A percentile compares a stretch with the other conserved stretches of the same genome.
Evolutionary conservation across 805 yeast species (phyloP).

Genomic region (Priceomyces melissophilus): DNA sequence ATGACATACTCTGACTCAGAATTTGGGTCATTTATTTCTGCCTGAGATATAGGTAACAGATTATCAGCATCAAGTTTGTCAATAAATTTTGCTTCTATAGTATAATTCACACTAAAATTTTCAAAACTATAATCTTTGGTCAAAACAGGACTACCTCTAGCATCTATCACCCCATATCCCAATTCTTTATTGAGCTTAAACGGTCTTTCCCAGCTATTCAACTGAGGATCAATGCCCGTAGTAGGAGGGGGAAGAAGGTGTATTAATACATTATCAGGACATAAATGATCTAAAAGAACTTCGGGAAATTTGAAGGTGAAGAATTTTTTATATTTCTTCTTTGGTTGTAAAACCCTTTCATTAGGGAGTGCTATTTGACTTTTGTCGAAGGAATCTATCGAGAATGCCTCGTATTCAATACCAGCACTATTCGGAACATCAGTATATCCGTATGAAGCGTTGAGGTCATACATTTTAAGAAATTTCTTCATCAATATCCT

Average conservation of each 20-base stretch:
- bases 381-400: conserved; percentile 45
- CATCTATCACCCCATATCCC: conserved; percentile 54
- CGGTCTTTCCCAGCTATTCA: conserved; percentile 29
- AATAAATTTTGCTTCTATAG: conserved; percentile 53
- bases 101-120: conserved; percentile 46
- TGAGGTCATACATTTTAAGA: conserved; percentile 57
- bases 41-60: conserved; percentile 26
- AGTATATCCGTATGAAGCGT: conserved; percentile 51
- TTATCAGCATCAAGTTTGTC: conserved; percentile 39
- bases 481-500: conserved; percentile 46
- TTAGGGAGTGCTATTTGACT: conserved; percentile 48
- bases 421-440: conserved; percentile 53
- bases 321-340: conserved; percentile 51
- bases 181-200: conserved; percentile 37
- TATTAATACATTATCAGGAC: conserved; percentile 41
- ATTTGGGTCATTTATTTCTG: conserved; percentile 36
- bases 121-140: conserved; percentile 46
- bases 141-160: conserved; percentile 51
- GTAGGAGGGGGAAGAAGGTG: conserved; percentile 44
- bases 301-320: conserved; percentile 58
- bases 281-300: conserved; percentile 49
- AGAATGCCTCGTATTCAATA: conserved; percentile 40
- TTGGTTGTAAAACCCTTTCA: conserved; percentile 47
- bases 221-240: conserved; percentile 38
- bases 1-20: conserved; percentile 31